Conservation (phyloP, 2,329 filamentous ascomycete species). For the Apiospora sp. region DNA sequence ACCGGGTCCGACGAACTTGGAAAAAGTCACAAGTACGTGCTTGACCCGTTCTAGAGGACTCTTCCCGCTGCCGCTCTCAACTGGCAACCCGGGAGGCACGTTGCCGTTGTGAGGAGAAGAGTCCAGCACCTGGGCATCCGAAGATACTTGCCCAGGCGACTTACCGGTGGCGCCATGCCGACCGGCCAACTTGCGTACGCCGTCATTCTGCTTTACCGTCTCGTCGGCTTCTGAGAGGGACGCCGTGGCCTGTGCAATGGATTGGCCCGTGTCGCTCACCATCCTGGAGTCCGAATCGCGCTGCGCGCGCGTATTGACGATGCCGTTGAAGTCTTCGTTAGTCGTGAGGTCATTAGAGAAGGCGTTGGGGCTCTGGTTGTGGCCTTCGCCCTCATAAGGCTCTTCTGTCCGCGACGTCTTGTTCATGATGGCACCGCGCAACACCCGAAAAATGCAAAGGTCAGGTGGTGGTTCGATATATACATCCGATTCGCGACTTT, state of each 20-base stretch:
- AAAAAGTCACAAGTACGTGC: slow-evolving; percentile 53
- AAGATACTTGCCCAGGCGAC: slow-evolving; percentile 33
- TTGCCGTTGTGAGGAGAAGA: slow-evolving; percentile 28
- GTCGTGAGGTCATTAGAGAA: slow-evolving; percentile 65
- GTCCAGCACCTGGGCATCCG: slow-evolving; percentile 29
- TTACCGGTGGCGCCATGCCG: slow-evolving; percentile 32
- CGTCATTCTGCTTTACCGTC: neutral
- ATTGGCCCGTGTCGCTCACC: slow-evolving; percentile 40
- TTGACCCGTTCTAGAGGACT: slow-evolving; percentile 33
- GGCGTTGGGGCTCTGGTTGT: slow-evolving; percentile 63
- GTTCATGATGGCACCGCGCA: slow-evolving; percentile 38
- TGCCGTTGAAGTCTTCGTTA: slow-evolving; percentile 61
- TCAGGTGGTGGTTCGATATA: slow-evolving; percentile 13
- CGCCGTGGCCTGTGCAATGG: slow-evolving; percentile 33
- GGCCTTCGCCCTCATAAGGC: slow-evolving; percentile 46
- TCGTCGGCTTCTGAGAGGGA: slow-evolving; percentile 33
- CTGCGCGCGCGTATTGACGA: slow-evolving; percentile 52
- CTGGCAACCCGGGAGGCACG: neutral
- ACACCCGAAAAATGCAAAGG: neutral
- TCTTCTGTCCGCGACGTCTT: slow-evolving; percentile 49
- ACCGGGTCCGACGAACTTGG: slow-evolving; percentile 70
- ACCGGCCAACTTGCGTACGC: slow-evolving; percentile 34
- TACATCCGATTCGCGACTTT: neutral
- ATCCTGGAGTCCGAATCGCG: slow-evolving; percentile 34
- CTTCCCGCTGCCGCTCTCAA: slow-evolving; percentile 23